Conservation (phyloP, 495 filamentous ascomycete species). For the Trichocladium uniseriatum region DNA sequence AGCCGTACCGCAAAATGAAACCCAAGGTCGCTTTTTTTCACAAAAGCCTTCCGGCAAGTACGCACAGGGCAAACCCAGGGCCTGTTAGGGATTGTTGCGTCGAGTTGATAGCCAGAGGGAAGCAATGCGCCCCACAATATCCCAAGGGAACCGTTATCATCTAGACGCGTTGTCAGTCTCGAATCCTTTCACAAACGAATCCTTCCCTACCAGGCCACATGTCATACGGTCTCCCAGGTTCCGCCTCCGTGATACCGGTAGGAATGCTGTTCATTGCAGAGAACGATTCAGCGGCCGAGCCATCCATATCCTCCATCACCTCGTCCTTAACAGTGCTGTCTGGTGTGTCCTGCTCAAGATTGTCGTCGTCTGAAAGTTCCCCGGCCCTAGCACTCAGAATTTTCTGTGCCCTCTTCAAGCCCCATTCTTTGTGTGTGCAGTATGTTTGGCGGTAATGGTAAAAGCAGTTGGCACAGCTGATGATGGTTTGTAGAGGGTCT, state of each 20-base stretch:
- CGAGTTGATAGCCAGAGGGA: slow-evolving; percentile 19
- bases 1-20: slow-evolving; percentile 20
- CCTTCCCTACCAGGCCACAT: slow-evolving; percentile 21
- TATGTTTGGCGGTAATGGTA: slow-evolving; percentile 23
- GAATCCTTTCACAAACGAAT: not conserved
- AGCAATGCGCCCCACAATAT: slow-evolving; percentile 12
- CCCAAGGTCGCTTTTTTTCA: slow-evolving; percentile 10
- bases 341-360: not conserved
- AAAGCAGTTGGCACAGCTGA: slow-evolving; percentile 28
- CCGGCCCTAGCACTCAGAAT: not conserved
- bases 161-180: not conserved
- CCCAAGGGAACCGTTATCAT: slow-evolving; percentile 8
- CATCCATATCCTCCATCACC: not conserved
- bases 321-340: not conserved
- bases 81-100: slow-evolving; percentile 2
- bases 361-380: not conserved
- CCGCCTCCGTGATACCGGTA: slow-evolving; percentile 14
- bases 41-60: slow-evolving; percentile 12
- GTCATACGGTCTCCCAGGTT: slow-evolving; percentile 21
- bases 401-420: slow-evolving; percentile 4
- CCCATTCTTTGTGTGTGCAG: slow-evolving; percentile 24
- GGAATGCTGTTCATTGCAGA: not conserved
- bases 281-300: not conserved
- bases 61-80: slow-evolving; percentile 23
- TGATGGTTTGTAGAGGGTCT: slow-evolving; percentile 3